phyloP scores from a whole-genome alignment of 2,329 filamentous ascomycete genomes.

The Didymella segeticola region DNA sequence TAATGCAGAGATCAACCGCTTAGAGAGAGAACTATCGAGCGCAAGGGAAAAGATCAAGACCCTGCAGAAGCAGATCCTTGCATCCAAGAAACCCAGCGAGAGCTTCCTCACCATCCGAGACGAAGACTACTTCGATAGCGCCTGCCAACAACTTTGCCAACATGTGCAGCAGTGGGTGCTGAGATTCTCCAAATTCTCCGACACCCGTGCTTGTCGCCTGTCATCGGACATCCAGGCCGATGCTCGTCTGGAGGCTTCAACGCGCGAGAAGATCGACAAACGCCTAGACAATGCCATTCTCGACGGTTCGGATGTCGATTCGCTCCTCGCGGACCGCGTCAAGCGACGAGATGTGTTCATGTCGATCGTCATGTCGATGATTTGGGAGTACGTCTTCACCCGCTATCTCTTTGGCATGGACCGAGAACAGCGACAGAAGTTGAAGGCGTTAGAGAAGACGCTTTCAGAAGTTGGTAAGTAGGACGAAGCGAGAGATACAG shows the following conservation, averaged over 20 bases:
- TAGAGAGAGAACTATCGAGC: constrained; percentile 78
- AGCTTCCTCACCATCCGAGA: constrained; percentile 82
- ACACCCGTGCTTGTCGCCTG: constrained; percentile 83
- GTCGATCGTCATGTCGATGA: constrained; percentile 98
- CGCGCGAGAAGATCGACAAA: constrained; percentile 82
- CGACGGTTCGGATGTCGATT: constrained; percentile 91
- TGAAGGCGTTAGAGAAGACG: constrained; percentile 93
- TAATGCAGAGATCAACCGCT: constrained; percentile 79
- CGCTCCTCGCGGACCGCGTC: constrained; percentile 85
- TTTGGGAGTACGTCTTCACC: constrained; percentile 98
- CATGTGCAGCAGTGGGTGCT: constrained; percentile 98
- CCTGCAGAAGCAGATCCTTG: constrained; percentile 66
- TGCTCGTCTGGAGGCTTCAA: constrained; percentile 40
- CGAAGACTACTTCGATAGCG: constrained; percentile 93
- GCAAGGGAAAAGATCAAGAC: constrained; percentile 68
- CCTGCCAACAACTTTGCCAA: constrained; percentile 92
- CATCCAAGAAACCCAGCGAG: constrained; percentile 64
- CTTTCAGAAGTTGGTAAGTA: constrained; percentile 76
- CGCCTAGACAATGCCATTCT: constrained; percentile 92
- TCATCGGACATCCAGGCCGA: constrained; percentile 81
- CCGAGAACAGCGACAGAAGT: constrained; percentile 93
- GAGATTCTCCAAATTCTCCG: constrained; percentile 97
- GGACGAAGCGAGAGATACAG: not conserved
- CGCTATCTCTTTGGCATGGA: constrained; percentile 99
- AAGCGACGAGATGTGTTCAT: constrained; percentile 94